Percentiles rank a stretch among this genome's conserved stretches.
These are phyloP conservation scores for Paecilomyces fulvus DNA, from an alignment of 2,329 filamentous ascomycete genomes.

Conservation along the genomic window DNA sequence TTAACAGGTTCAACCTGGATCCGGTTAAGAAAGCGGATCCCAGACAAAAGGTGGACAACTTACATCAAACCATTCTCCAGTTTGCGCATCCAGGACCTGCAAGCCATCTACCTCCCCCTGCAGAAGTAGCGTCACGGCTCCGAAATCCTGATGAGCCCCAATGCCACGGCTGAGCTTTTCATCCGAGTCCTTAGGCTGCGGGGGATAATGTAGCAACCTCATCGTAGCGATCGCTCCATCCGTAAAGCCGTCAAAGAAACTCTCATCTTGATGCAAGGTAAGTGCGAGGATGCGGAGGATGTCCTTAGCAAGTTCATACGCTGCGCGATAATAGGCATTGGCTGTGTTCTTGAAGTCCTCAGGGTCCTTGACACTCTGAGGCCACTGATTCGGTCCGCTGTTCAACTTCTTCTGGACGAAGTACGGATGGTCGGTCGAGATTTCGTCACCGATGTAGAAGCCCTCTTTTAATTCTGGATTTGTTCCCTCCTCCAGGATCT, in stretches of 20 bases:
- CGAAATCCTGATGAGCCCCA: constrained; percentile 26
- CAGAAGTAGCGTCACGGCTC: constrained; percentile 23
- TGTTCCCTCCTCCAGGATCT: constrained; percentile 35
- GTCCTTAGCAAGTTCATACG: constrained; percentile 32
- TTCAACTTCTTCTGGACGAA: constrained; percentile 30
- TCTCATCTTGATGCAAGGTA: constrained; percentile 29
- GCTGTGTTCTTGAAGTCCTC: constrained; percentile 30
- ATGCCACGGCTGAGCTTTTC: constrained; percentile 21
- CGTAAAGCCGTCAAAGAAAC: constrained; percentile 30
- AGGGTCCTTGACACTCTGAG: constrained; percentile 9
- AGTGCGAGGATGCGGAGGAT: constrained; percentile 34
- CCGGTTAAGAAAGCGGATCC: background rate
- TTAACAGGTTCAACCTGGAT: constrained; percentile 11
- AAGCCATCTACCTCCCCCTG: constrained; percentile 20
- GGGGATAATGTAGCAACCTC: constrained; percentile 36
- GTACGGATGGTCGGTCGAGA: constrained; percentile 30
- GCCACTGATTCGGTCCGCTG: constrained; percentile 36
- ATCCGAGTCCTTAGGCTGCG: constrained; percentile 29
- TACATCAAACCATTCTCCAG: constrained; percentile 15
- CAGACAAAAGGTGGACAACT: background rate
- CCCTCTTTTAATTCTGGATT: constrained; percentile 38
- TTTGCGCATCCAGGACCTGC: constrained; percentile 17
- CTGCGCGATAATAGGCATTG: constrained; percentile 33
- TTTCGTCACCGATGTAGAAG: constrained; percentile 36
- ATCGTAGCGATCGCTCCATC: constrained; percentile 32